A percentile compares a stretch with the other conserved stretches of the same genome.
These are phyloP conservation scores for Malassezia japonica DNA, from an alignment of 1,284 basidiomycete species.

Conservation along the genomic window DNA sequence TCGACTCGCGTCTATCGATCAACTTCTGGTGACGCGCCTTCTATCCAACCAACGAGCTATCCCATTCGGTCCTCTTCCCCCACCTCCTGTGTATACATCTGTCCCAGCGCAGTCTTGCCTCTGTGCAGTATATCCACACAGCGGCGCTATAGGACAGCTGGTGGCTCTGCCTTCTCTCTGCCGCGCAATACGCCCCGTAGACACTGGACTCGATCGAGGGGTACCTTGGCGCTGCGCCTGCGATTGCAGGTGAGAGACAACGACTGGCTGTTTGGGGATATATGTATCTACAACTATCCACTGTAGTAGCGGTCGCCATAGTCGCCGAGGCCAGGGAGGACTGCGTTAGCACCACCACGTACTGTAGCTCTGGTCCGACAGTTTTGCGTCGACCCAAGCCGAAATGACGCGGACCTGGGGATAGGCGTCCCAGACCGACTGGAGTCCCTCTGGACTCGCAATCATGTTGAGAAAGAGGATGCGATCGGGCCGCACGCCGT, in stretches of 20 bases:
- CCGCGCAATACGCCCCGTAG: slow-evolving; percentile 12
- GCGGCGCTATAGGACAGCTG: too few relatives aligned
- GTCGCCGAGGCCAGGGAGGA: slow-evolving; percentile 42
- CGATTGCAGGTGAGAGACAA: neutral
- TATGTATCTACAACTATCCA: slow-evolving; percentile 19
- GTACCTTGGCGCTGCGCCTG: slow-evolving; percentile 11
- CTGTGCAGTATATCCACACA: too few relatives aligned
- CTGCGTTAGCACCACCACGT: slow-evolving; percentile 8
- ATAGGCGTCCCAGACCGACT: slow-evolving; percentile 68
- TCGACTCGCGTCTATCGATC: too few relatives aligned
- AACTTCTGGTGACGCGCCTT: too few relatives aligned
- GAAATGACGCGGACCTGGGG: slow-evolving; percentile 72
- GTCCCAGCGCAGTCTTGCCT: too few relatives aligned
- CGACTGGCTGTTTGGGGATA: neutral
- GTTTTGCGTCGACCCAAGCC: slow-evolving; percentile 90
- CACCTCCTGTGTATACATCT: too few relatives aligned
- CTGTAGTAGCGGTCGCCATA: slow-evolving; percentile 45
- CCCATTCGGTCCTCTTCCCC: too few relatives aligned
- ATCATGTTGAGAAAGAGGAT: slow-evolving; percentile 97
- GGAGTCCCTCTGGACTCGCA: slow-evolving; percentile 80
- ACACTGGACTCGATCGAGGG: neutral
- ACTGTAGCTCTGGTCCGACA: slow-evolving; percentile 62
- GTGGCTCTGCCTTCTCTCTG: too few relatives aligned
- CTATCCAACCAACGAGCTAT: too few relatives aligned
- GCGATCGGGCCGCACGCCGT: slow-evolving; percentile 64